These are phyloP conservation scores for Ogataea angusta DNA, from an alignment of 805 yeast species.

Conservation along the genomic window DNA sequence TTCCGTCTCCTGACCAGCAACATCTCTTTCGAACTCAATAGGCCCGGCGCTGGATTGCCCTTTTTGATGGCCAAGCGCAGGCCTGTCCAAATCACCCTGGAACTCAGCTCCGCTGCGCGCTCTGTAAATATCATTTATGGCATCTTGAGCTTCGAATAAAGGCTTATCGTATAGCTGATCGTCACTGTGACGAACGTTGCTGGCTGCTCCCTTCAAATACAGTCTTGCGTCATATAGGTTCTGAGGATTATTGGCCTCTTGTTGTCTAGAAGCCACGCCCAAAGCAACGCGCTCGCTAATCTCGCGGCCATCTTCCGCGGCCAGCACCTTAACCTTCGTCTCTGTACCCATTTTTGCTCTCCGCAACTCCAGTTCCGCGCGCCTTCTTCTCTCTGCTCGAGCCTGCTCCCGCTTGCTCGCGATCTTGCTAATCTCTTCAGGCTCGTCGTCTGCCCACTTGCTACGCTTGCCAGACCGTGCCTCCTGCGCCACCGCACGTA, in stretches of 20 bases:
- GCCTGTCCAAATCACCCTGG: conserved; percentile 25
- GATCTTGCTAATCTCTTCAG: conserved; percentile 14
- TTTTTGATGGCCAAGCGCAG: conserved; percentile 12
- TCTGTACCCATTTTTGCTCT: conserved; percentile 44
- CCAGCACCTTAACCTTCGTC: conserved; percentile 39
- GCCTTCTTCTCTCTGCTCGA: conserved; percentile 43
- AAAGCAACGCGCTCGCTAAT: conserved; percentile 54
- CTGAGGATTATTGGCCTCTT: conserved; percentile 31
- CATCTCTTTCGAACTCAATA: conserved; percentile 24
- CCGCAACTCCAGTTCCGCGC: conserved; percentile 46
- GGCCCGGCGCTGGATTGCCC: conserved; percentile 22
- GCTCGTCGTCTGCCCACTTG: conserved; percentile 18
- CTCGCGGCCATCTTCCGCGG: conserved; percentile 47
- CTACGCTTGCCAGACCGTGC: conserved; percentile 35
- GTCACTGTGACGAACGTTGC: conserved; percentile 37
- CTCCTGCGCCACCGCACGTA: conserved; percentile 47
- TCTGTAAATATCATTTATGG: conserved; percentile 47
- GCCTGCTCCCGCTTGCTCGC: conserved; percentile 37
- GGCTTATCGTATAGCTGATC: conserved; percentile 60
- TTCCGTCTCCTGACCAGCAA: conserved; percentile 2
- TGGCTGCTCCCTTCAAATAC: conserved; percentile 41
- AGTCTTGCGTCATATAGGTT: conserved; percentile 58
- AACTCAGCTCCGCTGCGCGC: conserved; percentile 31
- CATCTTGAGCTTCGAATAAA: conserved; percentile 51
- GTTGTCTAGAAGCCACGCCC: conserved; percentile 34